phyloP scores from a whole-genome alignment of 2,329 filamentous ascomycete species.

The Apiospora rasikravindrae region DNA sequence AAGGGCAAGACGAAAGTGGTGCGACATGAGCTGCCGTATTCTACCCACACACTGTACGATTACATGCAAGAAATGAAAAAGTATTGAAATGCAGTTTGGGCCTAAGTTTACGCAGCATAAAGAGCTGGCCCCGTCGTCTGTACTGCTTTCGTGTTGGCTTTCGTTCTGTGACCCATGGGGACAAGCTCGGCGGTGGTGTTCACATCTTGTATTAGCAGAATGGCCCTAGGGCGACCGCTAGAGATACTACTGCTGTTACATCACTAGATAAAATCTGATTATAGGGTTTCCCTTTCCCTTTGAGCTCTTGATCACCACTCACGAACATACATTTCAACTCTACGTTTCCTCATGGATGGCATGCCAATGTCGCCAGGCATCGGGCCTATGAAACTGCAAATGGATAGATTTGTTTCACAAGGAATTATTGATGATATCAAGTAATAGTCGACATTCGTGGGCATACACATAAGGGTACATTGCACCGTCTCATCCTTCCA shows the following conservation, averaged over 20 bases:
- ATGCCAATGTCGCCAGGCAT: not conserved
- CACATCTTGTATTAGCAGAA: slow-evolving; percentile 11
- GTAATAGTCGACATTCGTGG: not conserved
- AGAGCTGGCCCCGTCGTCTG: not conserved
- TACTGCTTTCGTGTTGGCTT: not conserved
- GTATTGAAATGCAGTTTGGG: not conserved
- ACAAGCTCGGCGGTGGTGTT: not conserved
- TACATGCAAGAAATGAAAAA: slow-evolving; percentile 3
- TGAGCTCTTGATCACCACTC: not conserved
- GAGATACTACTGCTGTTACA: not conserved
- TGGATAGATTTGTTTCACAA: not conserved
- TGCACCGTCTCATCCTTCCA: not conserved
- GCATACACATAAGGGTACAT: not conserved
- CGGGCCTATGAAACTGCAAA: too few species aligned
- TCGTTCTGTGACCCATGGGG: not conserved
- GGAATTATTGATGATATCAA: not conserved
- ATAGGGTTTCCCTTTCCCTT: slow-evolving; percentile 9
- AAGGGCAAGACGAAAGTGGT: slow-evolving; percentile 5
- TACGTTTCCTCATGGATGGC: not conserved
- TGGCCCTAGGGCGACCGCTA: not conserved
- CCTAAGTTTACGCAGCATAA: not conserved
- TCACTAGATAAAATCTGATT: slow-evolving; percentile 13
- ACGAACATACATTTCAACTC: not conserved
- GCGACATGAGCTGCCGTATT: slow-evolving; percentile 8
- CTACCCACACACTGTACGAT: slow-evolving; percentile 12